Evolutionary conservation across 345 rosid genomes (phyloP).

Genomic region (Trapa incisa): DNA sequence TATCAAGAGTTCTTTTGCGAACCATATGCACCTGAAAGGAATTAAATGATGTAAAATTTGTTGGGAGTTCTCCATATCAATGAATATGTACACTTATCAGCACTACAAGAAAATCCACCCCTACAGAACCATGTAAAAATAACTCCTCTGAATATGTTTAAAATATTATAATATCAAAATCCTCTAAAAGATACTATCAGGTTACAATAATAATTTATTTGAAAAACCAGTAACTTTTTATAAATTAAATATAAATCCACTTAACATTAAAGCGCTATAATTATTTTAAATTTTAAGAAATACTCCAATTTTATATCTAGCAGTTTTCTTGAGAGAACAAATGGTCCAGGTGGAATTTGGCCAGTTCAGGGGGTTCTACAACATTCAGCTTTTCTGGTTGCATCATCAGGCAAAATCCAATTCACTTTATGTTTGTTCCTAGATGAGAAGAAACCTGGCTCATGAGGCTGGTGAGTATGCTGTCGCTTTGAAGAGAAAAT

Average conservation of each 20-base stretch:
- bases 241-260: not conserved
- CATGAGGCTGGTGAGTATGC: constrained; percentile 78
- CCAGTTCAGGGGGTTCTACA: not conserved
- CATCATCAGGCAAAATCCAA: not conserved
- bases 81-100: too few relatives aligned
- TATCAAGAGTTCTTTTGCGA: too few relatives aligned
- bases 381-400: not conserved
- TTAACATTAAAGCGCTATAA: not conserved
- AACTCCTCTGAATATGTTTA: not conserved
- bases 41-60: too few relatives aligned
- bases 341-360: not conserved
- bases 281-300: not conserved
- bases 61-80: too few relatives aligned
- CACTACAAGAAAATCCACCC: not conserved
- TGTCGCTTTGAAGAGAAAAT: constrained; percentile 86
- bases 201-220: not conserved
- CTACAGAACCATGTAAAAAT: not conserved
- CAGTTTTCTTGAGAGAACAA: not conserved
- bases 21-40: too few relatives aligned
- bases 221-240: not conserved
- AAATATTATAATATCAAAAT: not conserved
- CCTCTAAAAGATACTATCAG: not conserved
- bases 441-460: constrained; percentile 50
- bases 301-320: not conserved
- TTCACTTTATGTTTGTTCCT: not conserved